phyloP scores from a whole-genome alignment of 2,329 filamentous ascomycete species.

The Whalleya microplaca region DNA sequence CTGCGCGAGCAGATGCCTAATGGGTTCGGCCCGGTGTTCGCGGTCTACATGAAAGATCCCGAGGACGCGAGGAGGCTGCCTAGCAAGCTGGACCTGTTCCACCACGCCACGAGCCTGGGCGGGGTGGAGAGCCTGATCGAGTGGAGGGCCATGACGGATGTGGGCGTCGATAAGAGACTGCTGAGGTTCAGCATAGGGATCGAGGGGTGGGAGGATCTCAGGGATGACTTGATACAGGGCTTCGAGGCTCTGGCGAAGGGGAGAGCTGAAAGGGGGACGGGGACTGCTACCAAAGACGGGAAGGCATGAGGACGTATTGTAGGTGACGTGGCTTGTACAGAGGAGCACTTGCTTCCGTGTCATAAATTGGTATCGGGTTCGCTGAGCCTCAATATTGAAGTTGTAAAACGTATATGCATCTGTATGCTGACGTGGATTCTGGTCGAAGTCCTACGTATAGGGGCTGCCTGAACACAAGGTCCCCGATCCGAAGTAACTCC shows the following conservation, averaged over 20 bases:
- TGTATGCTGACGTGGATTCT: neutral
- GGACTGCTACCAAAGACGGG: slow-evolving; percentile 2
- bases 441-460: neutral
- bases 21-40: slow-evolving; percentile 89
- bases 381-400: no score
- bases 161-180: slow-evolving; percentile 69
- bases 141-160: slow-evolving; percentile 91
- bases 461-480: neutral
- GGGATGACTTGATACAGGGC: slow-evolving; percentile 70
- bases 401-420: neutral
- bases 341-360: no score
- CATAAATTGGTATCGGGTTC: no score
- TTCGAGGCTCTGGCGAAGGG: slow-evolving; percentile 58
- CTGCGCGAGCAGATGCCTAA: slow-evolving; percentile 85
- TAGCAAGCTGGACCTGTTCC: slow-evolving; percentile 79
- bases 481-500: neutral
- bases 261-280: slow-evolving; percentile 28
- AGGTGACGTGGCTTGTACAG: no score
- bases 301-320: slow-evolving; percentile 1
- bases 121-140: slow-evolving; percentile 96
- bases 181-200: slow-evolving; percentile 84
- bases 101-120: slow-evolving; percentile 92
- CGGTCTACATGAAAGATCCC: slow-evolving; percentile 66
- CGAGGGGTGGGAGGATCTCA: slow-evolving; percentile 84
- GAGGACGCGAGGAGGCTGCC: slow-evolving; percentile 71